Base-by-base conservation (phyloP, 75 land plant genomes). In the Sequoiadendron giganteum region DNA sequence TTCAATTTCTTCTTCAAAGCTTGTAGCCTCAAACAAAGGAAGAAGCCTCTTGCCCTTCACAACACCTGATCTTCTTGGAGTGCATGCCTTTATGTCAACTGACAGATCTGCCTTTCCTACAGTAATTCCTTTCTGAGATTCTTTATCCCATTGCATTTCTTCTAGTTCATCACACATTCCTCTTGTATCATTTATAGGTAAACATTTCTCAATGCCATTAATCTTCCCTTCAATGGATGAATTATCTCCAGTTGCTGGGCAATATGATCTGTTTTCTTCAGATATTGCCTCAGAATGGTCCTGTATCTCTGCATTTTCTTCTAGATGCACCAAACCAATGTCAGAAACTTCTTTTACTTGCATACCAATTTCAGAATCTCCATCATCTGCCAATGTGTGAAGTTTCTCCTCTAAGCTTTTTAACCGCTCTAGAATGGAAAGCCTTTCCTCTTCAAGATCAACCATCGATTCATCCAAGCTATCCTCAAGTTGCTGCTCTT, bases 391-490 rank as follows among this genome's bases (percentile, higher is more conserved):
- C 32, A 91, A 90, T 38, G 87, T 30, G 68, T 76, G 76, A 87
- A 93, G 91, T 88, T 83, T 91, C 78, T 89, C 76, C 88, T 93
- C 93, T 48, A 93, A 82, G 72, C 80, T 86, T 32, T 90, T 89
- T 79, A 93, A 83, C 28, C 87, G 65, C 38, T 89, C 65, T 30
- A 80, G 86, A 61, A 93, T 93, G 48, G 90, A 87, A 54, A 72
- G 49, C 85, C 84, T 90, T 75, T 93, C 94, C 79, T 90, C 89
- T 89, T 93, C 93, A 89, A 91, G 88, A 72, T 85, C 90, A 48
- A 84, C n/a, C 87, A 89, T 77, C 9, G 61, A 75, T 25, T 89
- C 87, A 25, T 77, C 61, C 36, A 85, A 85, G 40, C 86, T 85
- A 85, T 85, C 86, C 48, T 85, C 86, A 30, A 85, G 58, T 89